Evolutionary conservation across 805 yeast genomes (phyloP).

Genomic region (Nakazawaea molendinolei): DNA sequence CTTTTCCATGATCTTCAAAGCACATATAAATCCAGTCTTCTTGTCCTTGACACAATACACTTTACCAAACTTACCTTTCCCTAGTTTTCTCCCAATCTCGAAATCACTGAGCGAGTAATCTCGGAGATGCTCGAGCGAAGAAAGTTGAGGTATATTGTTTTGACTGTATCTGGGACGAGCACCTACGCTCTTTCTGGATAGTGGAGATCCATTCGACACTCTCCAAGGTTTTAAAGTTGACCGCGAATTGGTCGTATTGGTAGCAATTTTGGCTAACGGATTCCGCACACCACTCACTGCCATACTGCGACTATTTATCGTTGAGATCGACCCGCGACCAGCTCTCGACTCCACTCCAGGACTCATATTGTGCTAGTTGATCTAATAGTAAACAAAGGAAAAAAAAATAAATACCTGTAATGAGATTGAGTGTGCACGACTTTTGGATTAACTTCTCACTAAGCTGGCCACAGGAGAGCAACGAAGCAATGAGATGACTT

Average conservation of each 20-base stretch:
- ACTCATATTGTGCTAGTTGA: not conserved
- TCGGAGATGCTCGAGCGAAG: constrained; percentile 14
- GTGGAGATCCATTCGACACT: constrained; percentile 9
- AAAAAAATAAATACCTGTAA: not conserved
- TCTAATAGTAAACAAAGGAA: not conserved
- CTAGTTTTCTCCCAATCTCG: constrained; percentile 81
- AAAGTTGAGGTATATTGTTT: constrained; percentile 8
- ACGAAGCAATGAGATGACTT: too few relatives aligned
- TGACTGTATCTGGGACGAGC: not conserved
- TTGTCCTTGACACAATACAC: constrained; percentile 86
- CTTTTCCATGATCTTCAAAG: constrained; percentile 87
- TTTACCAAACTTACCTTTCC: constrained; percentile 90
- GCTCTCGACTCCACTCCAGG: too few relatives aligned
- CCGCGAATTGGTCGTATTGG: constrained; percentile 1
- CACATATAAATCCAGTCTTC: constrained; percentile 72
- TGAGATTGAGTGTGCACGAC: too few relatives aligned
- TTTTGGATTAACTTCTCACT: too few relatives aligned
- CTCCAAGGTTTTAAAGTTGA: constrained; percentile 9
- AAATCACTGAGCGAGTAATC: constrained; percentile 53
- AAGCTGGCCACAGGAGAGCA: too few relatives aligned
- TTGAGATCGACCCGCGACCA: too few relatives aligned
- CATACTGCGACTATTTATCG: not conserved
- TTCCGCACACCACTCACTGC: not conserved
- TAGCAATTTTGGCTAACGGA: constrained; percentile 2
- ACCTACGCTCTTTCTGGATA: constrained; percentile 4